Base-by-base conservation (phyloP, 805 yeast genomes). In the Saturnispora besseyi region DNA sequence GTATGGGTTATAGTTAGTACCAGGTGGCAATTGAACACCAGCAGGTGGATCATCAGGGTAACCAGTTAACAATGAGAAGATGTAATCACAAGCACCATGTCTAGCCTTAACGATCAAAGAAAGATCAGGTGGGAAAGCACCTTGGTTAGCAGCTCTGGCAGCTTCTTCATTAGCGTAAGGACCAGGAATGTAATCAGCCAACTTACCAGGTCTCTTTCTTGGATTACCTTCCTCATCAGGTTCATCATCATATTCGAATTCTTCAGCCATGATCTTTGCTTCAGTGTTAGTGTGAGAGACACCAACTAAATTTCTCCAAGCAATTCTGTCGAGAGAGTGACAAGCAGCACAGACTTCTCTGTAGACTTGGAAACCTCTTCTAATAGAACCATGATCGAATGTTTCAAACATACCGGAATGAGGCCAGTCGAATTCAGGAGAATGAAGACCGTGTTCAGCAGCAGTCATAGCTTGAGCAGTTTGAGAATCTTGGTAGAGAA, bases 1-100 rank as follows among this genome's bases (percentile, higher is more conserved):
- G 79, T 93, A 93, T 65, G 99, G 99, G 80, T 93, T 93, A 76
- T 93, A 93, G 83, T 93, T 93, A 55, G 95, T 71, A 57, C 99
- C 99, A 55, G 87, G 85, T 52, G 98, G 95, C 62, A 93, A 77
- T 47, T 70, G 77, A 53, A 87, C 96, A 76, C 99, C 99, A 31
- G 96, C 98, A 60, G 99, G 99, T 54, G 96, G 86, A 55, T 93
- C 98, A 44, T 93, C 99, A 63, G 98, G 98, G 77, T 93, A 93
- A 67, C 99, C 99, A 55, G 98, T 93, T 71, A 93, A 83, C 65
- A 93, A 74, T 30, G 97, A 73, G 71, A 93, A 93, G 69, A 93
- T 85, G 74, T 93, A 93, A 71, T 93, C 98, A 67, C 86, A 78
- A 60, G 88, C 97, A 68, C 98, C 97, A 75, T 93, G 98, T 79